Evolutionary conservation across 495 filamentous ascomycete genomes (phyloP).

Genomic region (Penicillium nucicola): DNA sequence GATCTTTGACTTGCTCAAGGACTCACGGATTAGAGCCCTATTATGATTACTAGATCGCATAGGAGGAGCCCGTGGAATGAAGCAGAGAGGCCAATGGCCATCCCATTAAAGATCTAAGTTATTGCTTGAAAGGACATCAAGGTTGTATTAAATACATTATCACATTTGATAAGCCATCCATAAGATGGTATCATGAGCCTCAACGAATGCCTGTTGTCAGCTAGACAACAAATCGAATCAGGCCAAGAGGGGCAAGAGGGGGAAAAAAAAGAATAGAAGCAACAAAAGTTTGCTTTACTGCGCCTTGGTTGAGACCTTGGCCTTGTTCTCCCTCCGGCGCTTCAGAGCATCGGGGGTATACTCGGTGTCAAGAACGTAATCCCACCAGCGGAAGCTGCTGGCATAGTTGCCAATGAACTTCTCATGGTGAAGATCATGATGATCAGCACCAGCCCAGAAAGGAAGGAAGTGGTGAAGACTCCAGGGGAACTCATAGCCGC

Average conservation of each 20-base stretch:
- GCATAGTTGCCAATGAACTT: conserved; percentile 97
- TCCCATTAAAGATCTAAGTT: no score
- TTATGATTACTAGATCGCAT: no score
- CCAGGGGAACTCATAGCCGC: conserved; percentile 97
- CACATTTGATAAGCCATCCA: no score
- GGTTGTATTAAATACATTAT: no score
- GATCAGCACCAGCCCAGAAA: conserved; percentile 96
- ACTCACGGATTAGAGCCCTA: no score
- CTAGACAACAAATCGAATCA: no score
- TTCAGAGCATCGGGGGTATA: conserved; percentile 83
- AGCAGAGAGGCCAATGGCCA: no score
- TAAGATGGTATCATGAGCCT: no score
- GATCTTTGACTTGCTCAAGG: conserved; percentile 57
- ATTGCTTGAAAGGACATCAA: no score
- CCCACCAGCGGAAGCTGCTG: conserved; percentile 99
- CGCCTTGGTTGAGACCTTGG: conserved; percentile 58
- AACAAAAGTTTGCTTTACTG: conserved; percentile 18
- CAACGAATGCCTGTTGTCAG: no score
- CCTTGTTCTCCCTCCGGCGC: conserved; percentile 76
- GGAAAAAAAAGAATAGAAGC: background rate
- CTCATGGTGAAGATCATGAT: conserved; percentile 97
- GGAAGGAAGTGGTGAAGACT: conserved; percentile 91
- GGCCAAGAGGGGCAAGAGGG: no score
- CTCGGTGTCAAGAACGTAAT: conserved; percentile 90
- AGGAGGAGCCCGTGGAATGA: no score